These are phyloP conservation scores for Penicillium salamii DNA, from an alignment of 495 filamentous ascomycete genomes.

Conservation along the genomic window DNA sequence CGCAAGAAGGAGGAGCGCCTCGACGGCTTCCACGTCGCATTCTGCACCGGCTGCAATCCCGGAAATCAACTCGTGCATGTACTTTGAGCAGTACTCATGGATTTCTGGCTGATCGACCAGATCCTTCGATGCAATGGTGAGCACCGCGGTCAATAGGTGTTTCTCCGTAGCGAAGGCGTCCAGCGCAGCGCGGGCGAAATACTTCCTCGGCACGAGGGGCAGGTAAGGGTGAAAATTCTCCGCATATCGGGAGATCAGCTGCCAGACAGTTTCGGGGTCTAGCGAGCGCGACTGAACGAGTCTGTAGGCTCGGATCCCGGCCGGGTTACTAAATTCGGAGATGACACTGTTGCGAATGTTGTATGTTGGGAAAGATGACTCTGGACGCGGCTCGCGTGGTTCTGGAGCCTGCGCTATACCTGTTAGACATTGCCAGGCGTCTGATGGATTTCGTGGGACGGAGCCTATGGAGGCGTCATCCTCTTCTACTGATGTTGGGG, in stretches of 20 bases:
- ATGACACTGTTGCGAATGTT: slow-evolving; percentile 29
- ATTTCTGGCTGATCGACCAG: slow-evolving; percentile 53
- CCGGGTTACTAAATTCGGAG: slow-evolving; percentile 25
- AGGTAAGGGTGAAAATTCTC: slow-evolving; percentile 62
- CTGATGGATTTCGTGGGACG: slow-evolving; percentile 46
- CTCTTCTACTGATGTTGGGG: slow-evolving; percentile 32
- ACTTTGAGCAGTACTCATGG: slow-evolving; percentile 58
- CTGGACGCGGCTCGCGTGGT: slow-evolving; percentile 18
- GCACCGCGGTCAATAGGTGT: slow-evolving; percentile 59
- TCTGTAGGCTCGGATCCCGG: slow-evolving; percentile 46
- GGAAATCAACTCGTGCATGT: slow-evolving; percentile 62
- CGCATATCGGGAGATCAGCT: slow-evolving; percentile 51
- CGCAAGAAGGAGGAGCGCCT: slow-evolving; percentile 58
- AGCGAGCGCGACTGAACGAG: slow-evolving; percentile 51
- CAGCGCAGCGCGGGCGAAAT: slow-evolving; percentile 48
- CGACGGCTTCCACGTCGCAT: slow-evolving; percentile 62
- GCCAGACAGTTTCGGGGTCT: slow-evolving; percentile 44
- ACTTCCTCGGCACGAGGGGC: slow-evolving; percentile 54
- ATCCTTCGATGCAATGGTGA: slow-evolving; percentile 62
- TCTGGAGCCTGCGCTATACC: slow-evolving; percentile 32
- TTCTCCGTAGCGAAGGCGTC: slow-evolving; percentile 53
- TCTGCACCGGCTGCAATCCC: slow-evolving; percentile 57
- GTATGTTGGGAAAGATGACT: slow-evolving; percentile 25
- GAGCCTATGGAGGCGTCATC: slow-evolving; percentile 42
- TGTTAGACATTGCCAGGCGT: slow-evolving; percentile 49